Base-by-base conservation (phyloP, 192 early-diverging fungal species). In the Coemansia sp. region DNA sequence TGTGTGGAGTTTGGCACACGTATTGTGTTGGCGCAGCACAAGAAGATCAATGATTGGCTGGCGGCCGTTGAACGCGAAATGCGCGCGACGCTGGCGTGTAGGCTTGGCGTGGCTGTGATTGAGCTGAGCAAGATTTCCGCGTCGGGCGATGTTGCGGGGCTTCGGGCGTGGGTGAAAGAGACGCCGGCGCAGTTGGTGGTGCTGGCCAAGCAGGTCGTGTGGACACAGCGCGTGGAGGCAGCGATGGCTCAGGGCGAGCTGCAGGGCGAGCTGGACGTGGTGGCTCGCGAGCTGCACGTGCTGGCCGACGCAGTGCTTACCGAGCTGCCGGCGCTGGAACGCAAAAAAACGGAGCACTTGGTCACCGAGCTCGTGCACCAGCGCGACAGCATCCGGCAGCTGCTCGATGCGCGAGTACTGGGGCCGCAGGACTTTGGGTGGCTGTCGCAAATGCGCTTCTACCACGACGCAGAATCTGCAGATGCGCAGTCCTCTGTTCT, bases 361-460 rank as follows among this genome's bases (percentile, higher is more conserved):
- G 95, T 99, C 58, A 98, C 98, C 4, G 98, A 99, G 78, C 87
- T 98, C 38, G 96, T 99, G 11, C 98, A 99, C 79, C 94, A 99
- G 81, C 86, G 96, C 38, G 97, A 98, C 83, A 86, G 96, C 17
- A 83, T 95, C 14, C 88, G 95, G 28, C 70, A 83, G 46, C 78
- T 98, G 17, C 31, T 84, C 0, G 71, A 81, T 8, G 65, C 68
- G 31, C 71, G 79, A 14, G 82, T 85, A 1, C 68, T 66, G 0
- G 85, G 85, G 7, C 56, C 82, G 21, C 87, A 90, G 53, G 92
- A 95, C 70, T 99, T 99, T 79, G 74, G 83, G 40, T 99, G 98
- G 98, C 80, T 99, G 52, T 94, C 92, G 49, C 94, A 97, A 57
- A 92, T 93, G 88, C 93, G 97, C 70, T 96, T 94, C 69, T 96